Evolutionary conservation across 129 eudicot genomes (phyloP), one percentile per base, ranked within the genome.

Genomic region (sunflower (Helianthus annuus)): DNA sequence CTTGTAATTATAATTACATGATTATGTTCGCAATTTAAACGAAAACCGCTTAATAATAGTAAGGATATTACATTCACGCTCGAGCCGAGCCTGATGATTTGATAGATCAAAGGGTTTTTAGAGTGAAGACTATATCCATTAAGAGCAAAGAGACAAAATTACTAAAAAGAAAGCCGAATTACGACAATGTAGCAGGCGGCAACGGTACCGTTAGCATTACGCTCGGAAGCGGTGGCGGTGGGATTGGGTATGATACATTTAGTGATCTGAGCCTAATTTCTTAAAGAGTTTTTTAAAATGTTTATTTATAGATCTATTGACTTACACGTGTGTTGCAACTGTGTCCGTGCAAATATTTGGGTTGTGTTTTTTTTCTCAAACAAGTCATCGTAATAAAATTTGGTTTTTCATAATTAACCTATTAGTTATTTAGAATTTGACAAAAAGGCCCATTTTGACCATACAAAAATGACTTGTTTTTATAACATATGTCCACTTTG

Each of bases 131-230:
- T 74, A 62, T 84, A 44, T 83, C 96, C 62, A 62, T 88, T 40
- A 94, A 84, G 87, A 85, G 78, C 83, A 94, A 81, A 76, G 98
- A 94, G 68, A 80, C 85, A 36, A 90, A 90, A 76, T 75, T 84
- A 72, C 84, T 84, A 29, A 94, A 94, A 78, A 83, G 99, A 55
- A 90, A 94, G 79, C 84, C 73, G 51, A 85, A 79, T 71, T 70
- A 73, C 68, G 84, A 84, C 55, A 78, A 73, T 69, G 73, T 73
- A 58, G 82, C 80, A 40, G 81, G 76, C 34, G 67, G 82, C 27
- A 32, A 74, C 40, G 67, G 82, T 39, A 32, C 51, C 27, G 16
- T 62, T 53, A 71, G 77, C 76, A 12, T 64, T 65, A 53, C 71
- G 67, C 32, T 63, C 12, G 71, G 81, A n/a, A 42, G 76, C 2